Percentiles rank a stretch among this genome's conserved stretches.
These are phyloP conservation scores for Lepidium sativum DNA, from an alignment of 345 rosid species.

Conservation along the genomic window DNA sequence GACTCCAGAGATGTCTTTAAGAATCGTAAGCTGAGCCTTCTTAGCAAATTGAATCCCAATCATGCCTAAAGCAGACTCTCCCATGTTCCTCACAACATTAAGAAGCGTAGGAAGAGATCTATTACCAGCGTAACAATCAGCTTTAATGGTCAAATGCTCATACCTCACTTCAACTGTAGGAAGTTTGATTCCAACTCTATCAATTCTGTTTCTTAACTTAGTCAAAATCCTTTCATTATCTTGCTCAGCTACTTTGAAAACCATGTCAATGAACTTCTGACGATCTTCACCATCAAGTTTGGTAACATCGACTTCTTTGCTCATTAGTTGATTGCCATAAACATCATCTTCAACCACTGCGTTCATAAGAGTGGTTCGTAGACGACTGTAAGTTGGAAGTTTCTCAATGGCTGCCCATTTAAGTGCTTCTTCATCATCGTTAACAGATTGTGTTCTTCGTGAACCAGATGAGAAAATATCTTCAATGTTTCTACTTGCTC, in stretches of 20 bases:
- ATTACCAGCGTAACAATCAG: conserved; percentile 60
- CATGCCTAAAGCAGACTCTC: conserved; percentile 51
- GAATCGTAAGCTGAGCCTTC: conserved; percentile 63
- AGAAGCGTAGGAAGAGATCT: conserved; percentile 84
- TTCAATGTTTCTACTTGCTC: conserved; percentile 55
- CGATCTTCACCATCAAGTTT: conserved; percentile 60
- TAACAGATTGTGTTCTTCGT: conserved; percentile 38
- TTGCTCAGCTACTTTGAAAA: conserved; percentile 81
- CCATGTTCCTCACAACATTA: conserved; percentile 54
- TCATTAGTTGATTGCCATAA: conserved; percentile 25
- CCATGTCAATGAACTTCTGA: conserved; percentile 58
- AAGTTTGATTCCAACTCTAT: conserved; percentile 79
- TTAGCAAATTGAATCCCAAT: conserved; percentile 56
- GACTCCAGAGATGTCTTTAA: conserved; percentile 65
- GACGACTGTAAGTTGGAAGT: conserved; percentile 67
- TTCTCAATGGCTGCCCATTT: conserved; percentile 96
- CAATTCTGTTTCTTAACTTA: conserved; percentile 67
- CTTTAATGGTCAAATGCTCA: conserved; percentile 54
- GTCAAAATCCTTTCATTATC: conserved; percentile 70
- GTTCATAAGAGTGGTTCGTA: conserved; percentile 63
- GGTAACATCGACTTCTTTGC: conserved; percentile 56
- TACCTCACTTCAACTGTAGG: conserved; percentile 80
- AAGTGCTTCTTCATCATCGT: conserved; percentile 81
- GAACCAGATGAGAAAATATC: conserved; percentile 34
- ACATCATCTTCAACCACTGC: conserved; percentile 43